Evolutionary conservation across 495 filamentous ascomycete genomes (phyloP).

Genomic region (Bathelium albidoporum): DNA sequence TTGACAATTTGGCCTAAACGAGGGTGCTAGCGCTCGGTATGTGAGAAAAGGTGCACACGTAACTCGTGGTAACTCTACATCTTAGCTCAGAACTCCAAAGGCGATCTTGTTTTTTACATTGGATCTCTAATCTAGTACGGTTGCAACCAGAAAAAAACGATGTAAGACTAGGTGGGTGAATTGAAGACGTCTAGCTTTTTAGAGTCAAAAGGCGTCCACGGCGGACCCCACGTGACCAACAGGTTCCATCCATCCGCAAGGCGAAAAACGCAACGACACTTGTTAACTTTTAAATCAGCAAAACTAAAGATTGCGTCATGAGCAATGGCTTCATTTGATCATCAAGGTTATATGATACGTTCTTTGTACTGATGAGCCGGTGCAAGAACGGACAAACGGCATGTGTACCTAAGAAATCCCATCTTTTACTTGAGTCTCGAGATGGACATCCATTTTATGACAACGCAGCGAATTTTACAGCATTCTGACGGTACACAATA

Average conservation of each 20-base stretch:
- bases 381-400: background rate
- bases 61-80: too few relatives aligned
- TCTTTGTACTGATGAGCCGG: too few relatives aligned
- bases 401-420: background rate
- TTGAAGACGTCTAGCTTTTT: background rate
- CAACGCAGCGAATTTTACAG: background rate
- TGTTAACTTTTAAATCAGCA: background rate
- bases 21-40: too few relatives aligned
- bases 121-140: too few relatives aligned
- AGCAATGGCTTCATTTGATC: background rate
- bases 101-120: too few relatives aligned
- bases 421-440: background rate
- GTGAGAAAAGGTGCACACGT: too few relatives aligned
- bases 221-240: background rate
- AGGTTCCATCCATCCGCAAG: background rate
- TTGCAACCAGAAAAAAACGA: too few relatives aligned
- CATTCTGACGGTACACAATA: background rate
- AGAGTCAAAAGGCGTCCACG: background rate
- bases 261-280: background rate
- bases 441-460: background rate
- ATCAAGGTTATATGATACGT: background rate
- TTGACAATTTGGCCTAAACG: too few relatives aligned
- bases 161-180: too few relatives aligned
- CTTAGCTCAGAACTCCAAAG: too few relatives aligned
- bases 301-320: background rate